A percentile compares a stretch with the other conserved stretches of the same genome.
Conservation (phyloP, 2,329 filamentous ascomycete species). For the Colletotrichum musicola region DNA sequence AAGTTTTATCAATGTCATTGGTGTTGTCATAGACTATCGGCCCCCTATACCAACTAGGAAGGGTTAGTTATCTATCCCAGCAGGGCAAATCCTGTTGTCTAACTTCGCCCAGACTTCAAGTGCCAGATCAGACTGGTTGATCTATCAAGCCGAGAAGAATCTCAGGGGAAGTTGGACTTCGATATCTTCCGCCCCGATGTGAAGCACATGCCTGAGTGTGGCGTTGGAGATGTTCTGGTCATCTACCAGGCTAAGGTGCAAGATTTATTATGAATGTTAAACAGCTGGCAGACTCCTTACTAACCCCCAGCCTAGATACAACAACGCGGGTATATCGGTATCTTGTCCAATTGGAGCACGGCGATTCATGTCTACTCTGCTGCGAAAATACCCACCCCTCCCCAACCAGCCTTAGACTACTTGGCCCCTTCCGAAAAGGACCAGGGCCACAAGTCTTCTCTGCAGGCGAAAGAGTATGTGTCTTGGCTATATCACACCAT, state of each 20-base stretch:
- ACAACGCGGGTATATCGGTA: slow-evolving; percentile 50
- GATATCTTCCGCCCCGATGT: slow-evolving; percentile 70
- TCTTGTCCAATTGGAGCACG: slow-evolving; percentile 59
- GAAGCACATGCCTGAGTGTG: slow-evolving; percentile 61
- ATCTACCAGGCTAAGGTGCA: slow-evolving; percentile 68
- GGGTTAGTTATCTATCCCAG: slow-evolving; percentile 55
- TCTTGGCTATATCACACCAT: slow-evolving; percentile 60
- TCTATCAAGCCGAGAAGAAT: slow-evolving; percentile 61
- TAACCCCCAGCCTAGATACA: slow-evolving; percentile 55
- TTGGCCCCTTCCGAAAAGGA: slow-evolving; percentile 40
- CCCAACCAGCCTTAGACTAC: slow-evolving; percentile 44
- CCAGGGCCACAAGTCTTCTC: slow-evolving; percentile 40
- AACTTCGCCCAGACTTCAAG: slow-evolving; percentile 64
- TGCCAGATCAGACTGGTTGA: slow-evolving; percentile 73
- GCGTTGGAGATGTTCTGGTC: slow-evolving; percentile 73
- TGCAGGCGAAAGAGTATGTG: slow-evolving; percentile 57
- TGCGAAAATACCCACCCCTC: slow-evolving; percentile 54
- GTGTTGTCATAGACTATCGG: slow-evolving; percentile 76
- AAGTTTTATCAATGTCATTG: slow-evolving; percentile 70
- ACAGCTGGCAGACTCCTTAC: slow-evolving; percentile 1
- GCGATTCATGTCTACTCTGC: slow-evolving; percentile 60
- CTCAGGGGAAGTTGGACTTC: slow-evolving; percentile 56
- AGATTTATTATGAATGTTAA: slow-evolving; percentile 34
- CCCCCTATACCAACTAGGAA: slow-evolving; percentile 63
- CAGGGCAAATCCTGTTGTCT: slow-evolving; percentile 7